phyloP scores from a whole-genome alignment of 2,329 filamentous ascomycete genomes.

The Diaporthe amygdali region DNA sequence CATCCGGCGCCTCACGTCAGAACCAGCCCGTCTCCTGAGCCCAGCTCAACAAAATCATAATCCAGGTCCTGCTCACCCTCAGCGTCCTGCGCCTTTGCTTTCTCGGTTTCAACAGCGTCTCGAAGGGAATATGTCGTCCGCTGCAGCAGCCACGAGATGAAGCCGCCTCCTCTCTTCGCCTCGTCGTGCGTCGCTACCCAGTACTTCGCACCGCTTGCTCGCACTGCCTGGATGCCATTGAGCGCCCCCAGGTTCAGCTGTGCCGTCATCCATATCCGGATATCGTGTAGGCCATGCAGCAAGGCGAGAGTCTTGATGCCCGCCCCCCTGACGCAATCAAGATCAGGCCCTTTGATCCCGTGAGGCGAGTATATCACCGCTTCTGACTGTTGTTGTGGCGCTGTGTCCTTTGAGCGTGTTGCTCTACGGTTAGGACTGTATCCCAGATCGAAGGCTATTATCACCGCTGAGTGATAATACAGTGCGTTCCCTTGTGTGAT shows the following conservation, averaged over 20 bases:
- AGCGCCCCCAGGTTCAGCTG: constrained; percentile 69
- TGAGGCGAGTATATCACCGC: constrained; percentile 70
- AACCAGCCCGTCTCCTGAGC: constrained; percentile 60
- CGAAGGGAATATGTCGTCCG: constrained; percentile 49
- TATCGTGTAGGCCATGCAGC: constrained; percentile 68
- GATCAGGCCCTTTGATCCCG: constrained; percentile 55
- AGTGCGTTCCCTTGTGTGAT: constrained; percentile 58
- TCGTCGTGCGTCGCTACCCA: constrained; percentile 73
- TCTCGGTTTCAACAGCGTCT: constrained; percentile 46
- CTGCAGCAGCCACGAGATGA: constrained; percentile 58
- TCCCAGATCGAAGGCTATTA: constrained; percentile 56
- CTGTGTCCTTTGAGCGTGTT: constrained; percentile 26
- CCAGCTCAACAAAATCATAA: constrained; percentile 56
- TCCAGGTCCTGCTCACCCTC: constrained; percentile 37
- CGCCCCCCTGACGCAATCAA: constrained; percentile 48
- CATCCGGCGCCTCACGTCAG: constrained; percentile 40
- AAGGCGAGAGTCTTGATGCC: constrained; percentile 60
- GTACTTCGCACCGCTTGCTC: constrained; percentile 58
- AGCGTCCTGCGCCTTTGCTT: constrained; percentile 29
- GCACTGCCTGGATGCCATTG: constrained; percentile 64
- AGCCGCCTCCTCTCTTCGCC: constrained; percentile 61
- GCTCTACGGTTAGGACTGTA: constrained; percentile 12
- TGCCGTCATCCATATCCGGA: constrained; percentile 52
- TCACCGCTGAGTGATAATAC: constrained; percentile 66
- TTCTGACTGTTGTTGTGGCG: constrained; percentile 44